Evolutionary conservation across 305 asterid genomes (phyloP).

Genomic region (Solanum hybrid): DNA sequence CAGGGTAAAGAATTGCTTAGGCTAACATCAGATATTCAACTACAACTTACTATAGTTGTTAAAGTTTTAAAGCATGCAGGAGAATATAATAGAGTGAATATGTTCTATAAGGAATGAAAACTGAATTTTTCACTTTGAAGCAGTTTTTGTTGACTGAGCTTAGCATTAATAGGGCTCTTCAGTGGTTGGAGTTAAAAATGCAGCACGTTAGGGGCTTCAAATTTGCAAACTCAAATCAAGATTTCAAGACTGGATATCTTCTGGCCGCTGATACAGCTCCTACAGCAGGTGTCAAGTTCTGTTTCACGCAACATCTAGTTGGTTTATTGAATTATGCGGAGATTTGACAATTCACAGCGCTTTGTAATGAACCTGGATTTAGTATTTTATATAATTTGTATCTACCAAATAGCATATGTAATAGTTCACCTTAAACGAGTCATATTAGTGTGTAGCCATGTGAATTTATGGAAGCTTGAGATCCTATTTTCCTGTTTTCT

Average conservation of each 20-base stretch:
- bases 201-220: background rate
- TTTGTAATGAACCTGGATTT: background rate
- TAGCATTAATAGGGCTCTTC: background rate
- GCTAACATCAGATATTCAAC: background rate
- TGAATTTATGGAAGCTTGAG: background rate
- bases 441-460: background rate
- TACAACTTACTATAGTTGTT: background rate
- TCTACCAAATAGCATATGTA: background rate
- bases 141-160: background rate
- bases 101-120: background rate
- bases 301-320: constrained; percentile 24
- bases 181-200: background rate
- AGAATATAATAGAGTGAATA: background rate
- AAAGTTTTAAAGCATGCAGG: background rate
- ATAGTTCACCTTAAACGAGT: background rate
- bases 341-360: background rate
- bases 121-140: background rate
- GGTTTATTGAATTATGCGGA: background rate
- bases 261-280: constrained; percentile 84
- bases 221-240: background rate
- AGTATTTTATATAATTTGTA: background rate
- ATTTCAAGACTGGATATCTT: constrained; percentile 83
- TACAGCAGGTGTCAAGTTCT: constrained; percentile 33
- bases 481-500: background rate
- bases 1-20: background rate